These are phyloP conservation scores for Fraxinus dipetala DNA, from an alignment of 305 asterid species.

Conservation along the genomic window DNA sequence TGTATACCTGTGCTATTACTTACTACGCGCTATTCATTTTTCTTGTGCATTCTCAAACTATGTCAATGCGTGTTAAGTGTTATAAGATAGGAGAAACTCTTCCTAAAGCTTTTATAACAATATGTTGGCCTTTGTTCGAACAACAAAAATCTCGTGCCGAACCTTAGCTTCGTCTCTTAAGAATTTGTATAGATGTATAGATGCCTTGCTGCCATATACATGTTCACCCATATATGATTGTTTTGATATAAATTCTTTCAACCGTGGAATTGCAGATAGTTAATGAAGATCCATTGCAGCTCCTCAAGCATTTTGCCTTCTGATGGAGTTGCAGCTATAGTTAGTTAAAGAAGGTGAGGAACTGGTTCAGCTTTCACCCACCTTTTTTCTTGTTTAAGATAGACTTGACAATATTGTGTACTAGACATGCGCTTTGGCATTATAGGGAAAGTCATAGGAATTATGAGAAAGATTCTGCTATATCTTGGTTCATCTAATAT, in stretches of 20 bases:
- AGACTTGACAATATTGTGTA: constrained; percentile 13
- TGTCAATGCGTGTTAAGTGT: background rate
- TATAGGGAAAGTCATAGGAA: background rate
- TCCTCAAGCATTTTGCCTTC: constrained; percentile 32
- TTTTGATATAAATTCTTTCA: background rate
- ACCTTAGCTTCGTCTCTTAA: background rate
- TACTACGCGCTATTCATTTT: background rate
- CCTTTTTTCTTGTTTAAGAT: constrained; percentile 33
- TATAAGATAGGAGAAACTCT: background rate
- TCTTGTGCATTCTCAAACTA: background rate
- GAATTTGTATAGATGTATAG: background rate
- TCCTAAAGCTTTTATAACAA: background rate
- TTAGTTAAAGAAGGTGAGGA: background rate
- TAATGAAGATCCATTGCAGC: constrained; percentile 47
- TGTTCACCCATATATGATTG: constrained; percentile 1
- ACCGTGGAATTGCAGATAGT: constrained; percentile 35
- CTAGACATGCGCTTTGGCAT: background rate
- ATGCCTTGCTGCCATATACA: background rate
- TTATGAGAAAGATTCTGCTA: background rate
- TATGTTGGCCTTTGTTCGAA: background rate
- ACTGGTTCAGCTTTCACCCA: background rate
- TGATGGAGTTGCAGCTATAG: background rate
- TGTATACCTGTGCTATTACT: background rate
- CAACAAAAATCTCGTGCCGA: background rate
- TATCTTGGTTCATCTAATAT: background rate